A percentile compares a stretch with the other conserved stretches of the same genome.
Evolutionary conservation across 1,139 yeast species (phyloP).

Genomic region (Pichia inconspicua): DNA sequence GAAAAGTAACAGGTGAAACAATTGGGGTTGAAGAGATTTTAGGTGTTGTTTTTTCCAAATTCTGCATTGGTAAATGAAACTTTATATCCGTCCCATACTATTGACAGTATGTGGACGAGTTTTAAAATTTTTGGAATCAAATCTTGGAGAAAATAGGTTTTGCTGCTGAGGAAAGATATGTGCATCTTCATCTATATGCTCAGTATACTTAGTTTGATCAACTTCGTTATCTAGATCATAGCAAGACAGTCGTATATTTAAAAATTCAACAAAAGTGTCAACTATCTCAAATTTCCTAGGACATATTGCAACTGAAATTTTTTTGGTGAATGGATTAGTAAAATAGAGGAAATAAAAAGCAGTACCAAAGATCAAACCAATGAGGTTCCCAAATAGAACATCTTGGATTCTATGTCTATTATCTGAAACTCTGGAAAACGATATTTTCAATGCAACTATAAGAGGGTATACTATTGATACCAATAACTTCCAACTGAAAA

Average conservation of each 20-base stretch:
- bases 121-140: not conserved
- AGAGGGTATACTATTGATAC: conserved; percentile 33
- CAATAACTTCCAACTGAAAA: conserved; percentile 30
- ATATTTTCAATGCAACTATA: conserved; percentile 32
- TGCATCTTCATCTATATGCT: not conserved
- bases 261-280: not conserved
- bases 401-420: conserved; percentile 41
- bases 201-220: not conserved
- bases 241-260: not conserved
- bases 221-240: conserved; percentile 1
- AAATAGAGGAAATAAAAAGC: conserved; percentile 37
- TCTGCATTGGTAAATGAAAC: conserved; percentile 81
- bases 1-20: conserved; percentile 83
- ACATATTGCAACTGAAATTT: conserved; percentile 31
- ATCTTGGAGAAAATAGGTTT: not conserved
- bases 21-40: conserved; percentile 86
- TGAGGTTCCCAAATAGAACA: conserved; percentile 34
- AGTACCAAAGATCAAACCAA: conserved; percentile 33
- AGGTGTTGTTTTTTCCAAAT: conserved; percentile 84
- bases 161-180: not conserved
- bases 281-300: conserved; percentile 35
- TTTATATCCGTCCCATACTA: not conserved
- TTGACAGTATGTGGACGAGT: not conserved
- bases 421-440: conserved; percentile 41
- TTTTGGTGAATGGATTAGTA: conserved; percentile 35